A percentile compares a stretch with the other conserved stretches of the same genome.
phyloP scores from a whole-genome alignment of 371 early-diverging fungal species.

The Mucor indicus region DNA sequence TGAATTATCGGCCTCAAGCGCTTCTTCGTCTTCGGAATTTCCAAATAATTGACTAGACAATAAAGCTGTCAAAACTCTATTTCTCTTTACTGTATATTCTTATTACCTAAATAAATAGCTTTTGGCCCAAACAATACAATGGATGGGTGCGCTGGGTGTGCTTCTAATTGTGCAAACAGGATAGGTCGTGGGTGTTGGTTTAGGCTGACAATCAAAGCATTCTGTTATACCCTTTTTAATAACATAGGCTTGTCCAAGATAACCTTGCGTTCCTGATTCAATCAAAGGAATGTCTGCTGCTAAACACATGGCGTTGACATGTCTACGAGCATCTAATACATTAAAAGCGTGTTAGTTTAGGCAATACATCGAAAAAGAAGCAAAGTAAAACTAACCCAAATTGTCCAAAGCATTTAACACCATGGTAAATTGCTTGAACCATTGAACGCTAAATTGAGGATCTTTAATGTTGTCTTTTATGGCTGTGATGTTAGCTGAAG shows the following conservation, averaged over 20 bases:
- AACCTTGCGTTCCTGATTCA: slow-evolving; percentile 98
- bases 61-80: neutral
- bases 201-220: slow-evolving; percentile 98
- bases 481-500: slow-evolving; percentile 69
- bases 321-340: slow-evolving; percentile 80
- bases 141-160: slow-evolving; percentile 95
- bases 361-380: neutral
- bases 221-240: slow-evolving; percentile 79
- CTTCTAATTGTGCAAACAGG: slow-evolving; percentile 98
- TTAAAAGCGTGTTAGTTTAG: neutral
- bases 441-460: slow-evolving; percentile 75
- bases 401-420: slow-evolving; percentile 99
- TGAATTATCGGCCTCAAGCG: slow-evolving; percentile 43
- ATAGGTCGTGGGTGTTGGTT: slow-evolving; percentile 82
- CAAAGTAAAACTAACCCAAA: slow-evolving; percentile 58
- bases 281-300: slow-evolving; percentile 87
- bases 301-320: slow-evolving; percentile 97
- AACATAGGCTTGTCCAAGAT: slow-evolving; percentile 93
- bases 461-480: slow-evolving; percentile 88
- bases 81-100: neutral
- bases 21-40: slow-evolving; percentile 64
- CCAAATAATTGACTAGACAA: slow-evolving; percentile 81
- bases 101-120: slow-evolving; percentile 77
- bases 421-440: slow-evolving; percentile 91
- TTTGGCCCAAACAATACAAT: slow-evolving; percentile 99